Evolutionary conservation across 148 eudicot genomes (phyloP), one percentile per base, ranked within the genome.

Genomic region (Spergularia bocconei): DNA sequence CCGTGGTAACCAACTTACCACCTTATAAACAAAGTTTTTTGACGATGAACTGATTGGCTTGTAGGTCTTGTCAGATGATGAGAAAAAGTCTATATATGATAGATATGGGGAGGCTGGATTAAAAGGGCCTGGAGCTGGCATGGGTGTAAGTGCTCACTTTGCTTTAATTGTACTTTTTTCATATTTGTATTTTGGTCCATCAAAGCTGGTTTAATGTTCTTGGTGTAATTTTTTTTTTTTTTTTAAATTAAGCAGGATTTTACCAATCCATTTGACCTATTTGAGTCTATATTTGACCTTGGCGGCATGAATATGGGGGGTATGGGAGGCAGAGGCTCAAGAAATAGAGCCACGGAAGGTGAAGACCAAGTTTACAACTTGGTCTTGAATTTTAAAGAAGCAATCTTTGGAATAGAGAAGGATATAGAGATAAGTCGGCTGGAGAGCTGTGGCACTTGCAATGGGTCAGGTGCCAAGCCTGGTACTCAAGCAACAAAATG

Each of bases 1-100:
- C 56, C 44, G 29, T 19, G 36, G 25, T 33, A 54, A 11, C 25
- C n/a, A 23, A 23, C 44, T 41, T 56, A 29, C 47, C 70, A 67
- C 16, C 47, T 50, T 56, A 19, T 55, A 44, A 50, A 50, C 29
- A 2, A 41, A 58, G 16, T 68, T 71, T 57, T 50, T 56, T 38
- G 68, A 20, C 48, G 13, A 33, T 48, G 38, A 33, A 23, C 6
- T 8, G 65, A 13, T 20, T 52, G 63, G 59, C 52, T 7, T 71
- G 75, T 91, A 95, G 99, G 97, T 92, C 57, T 83, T 95, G 73
- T 92, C 97, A n/a, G 99, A 95, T 78, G 98, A 95, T 77, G 98
- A 95, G 84, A 95, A 92, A 78, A 93, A 93, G 73, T 88, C 99
- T 52, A 92, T 95, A 75, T 95, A 95, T 84, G 99, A 95, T 79